These are phyloP conservation scores for Microstegium vimineum DNA, from an alignment of 176 grass and related monocot species.

Conservation along the genomic window DNA sequence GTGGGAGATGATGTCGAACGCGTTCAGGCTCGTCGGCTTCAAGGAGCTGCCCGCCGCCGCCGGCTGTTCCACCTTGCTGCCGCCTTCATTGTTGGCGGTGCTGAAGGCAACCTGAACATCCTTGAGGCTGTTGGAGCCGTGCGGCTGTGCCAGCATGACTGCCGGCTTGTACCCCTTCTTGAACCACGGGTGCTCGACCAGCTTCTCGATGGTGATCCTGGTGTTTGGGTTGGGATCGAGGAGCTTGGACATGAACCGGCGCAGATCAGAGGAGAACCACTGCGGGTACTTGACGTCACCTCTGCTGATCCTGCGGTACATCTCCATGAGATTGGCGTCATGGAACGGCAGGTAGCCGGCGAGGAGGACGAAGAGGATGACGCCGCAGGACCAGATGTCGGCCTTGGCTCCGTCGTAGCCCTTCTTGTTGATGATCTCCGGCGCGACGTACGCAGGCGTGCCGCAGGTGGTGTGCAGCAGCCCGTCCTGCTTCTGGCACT, in stretches of 20 bases:
- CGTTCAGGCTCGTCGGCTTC: constrained; percentile 73
- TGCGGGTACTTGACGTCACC: constrained; percentile 68
- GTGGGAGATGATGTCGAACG: constrained; percentile 89
- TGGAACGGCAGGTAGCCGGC: constrained; percentile 89
- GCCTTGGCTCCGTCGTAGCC: constrained; percentile 92
- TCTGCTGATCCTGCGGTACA: constrained; percentile 82
- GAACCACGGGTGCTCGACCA: constrained; percentile 75
- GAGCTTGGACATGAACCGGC: constrained; percentile 54
- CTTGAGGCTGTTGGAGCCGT: constrained; percentile 36
- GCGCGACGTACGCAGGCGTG: constrained; percentile 83
- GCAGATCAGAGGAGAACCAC: constrained; percentile 59
- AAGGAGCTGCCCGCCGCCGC: constrained; percentile 32
- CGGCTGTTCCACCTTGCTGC: constrained; percentile 11
- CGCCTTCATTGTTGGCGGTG: not conserved
- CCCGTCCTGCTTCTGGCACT: constrained; percentile 68
- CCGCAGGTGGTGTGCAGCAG: constrained; percentile 78
- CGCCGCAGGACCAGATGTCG: constrained; percentile 89
- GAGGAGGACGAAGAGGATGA: constrained; percentile 81
- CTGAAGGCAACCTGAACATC: constrained; percentile 75
- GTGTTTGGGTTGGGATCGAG: constrained; percentile 71
- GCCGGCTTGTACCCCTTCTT: constrained; percentile 69
- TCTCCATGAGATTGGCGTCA: constrained; percentile 80
- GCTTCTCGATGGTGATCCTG: constrained; percentile 62
- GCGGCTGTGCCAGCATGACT: constrained; percentile 24
- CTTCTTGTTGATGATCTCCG: constrained; percentile 79